Conservation (phyloP, 2,329 filamentous ascomycete species). For the Ophiostoma piceae region DNA sequence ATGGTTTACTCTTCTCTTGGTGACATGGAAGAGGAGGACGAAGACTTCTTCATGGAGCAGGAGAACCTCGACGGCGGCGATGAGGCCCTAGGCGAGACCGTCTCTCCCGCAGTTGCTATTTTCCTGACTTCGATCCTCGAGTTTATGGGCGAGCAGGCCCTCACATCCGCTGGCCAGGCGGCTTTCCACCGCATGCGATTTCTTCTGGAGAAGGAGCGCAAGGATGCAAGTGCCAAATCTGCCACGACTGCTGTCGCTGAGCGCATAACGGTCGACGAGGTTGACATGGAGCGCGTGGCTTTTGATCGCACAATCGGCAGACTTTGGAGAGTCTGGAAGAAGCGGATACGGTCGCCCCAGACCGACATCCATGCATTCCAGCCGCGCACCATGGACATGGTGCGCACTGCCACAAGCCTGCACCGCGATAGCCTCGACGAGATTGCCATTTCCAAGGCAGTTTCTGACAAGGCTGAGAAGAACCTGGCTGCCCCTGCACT, state of each 20-base stretch:
- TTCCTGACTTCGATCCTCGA: conserved; percentile 94
- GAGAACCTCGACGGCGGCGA: conserved; percentile 61
- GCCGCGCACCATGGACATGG: conserved; percentile 45
- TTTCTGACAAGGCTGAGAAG: conserved; percentile 29
- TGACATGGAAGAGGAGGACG: conserved; percentile 96
- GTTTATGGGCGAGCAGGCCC: conserved; percentile 83
- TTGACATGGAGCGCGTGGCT: conserved; percentile 88
- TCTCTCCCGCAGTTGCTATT: conserved; percentile 88
- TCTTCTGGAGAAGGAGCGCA: conserved; percentile 56
- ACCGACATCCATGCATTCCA: conserved; percentile 43
- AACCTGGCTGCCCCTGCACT: background rate
- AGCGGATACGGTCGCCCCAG: conserved; percentile 61
- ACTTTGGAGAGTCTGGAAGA: conserved; percentile 94
- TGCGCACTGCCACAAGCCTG: conserved; percentile 34
- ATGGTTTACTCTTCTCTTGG: conserved; percentile 98
- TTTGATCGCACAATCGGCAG: conserved; percentile 82
- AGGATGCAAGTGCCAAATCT: conserved; percentile 40
- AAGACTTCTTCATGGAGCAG: conserved; percentile 79
- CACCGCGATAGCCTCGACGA: conserved; percentile 40
- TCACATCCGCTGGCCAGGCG: conserved; percentile 81
- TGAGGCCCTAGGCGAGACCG: conserved; percentile 59
- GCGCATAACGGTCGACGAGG: conserved; percentile 76
- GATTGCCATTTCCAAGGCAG: conserved; percentile 36
- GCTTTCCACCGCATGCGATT: conserved; percentile 63
- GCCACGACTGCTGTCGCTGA: conserved; percentile 50